phyloP scores from a whole-genome alignment of 1,284 basidiomycete species.

The Rhodotorula sp. region DNA sequence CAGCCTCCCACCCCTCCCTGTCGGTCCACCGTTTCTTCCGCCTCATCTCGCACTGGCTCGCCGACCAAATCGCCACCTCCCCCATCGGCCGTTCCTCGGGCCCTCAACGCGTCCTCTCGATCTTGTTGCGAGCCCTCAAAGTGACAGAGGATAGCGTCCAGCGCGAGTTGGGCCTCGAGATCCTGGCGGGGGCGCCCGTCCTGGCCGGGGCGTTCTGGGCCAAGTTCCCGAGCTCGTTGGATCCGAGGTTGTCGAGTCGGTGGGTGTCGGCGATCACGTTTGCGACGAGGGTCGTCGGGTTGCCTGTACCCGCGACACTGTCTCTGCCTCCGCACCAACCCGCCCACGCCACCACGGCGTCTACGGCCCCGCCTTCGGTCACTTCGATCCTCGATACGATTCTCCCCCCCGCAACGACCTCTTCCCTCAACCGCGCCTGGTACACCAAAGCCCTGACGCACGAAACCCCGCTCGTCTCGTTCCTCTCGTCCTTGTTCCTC shows the following conservation, averaged over 20 bases:
- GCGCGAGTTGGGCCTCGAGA: conserved; percentile 32
- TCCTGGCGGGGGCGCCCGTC: conserved; percentile 31
- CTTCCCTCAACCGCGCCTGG: conserved; percentile 31
- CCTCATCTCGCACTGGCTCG: conserved; percentile 33
- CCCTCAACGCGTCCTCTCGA: conserved; percentile 31
- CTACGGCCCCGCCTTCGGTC: conserved; percentile 50
- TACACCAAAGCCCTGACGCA: conserved; percentile 41
- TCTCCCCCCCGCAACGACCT: conserved; percentile 37
- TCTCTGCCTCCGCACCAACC: conserved; percentile 51
- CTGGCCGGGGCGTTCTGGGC: conserved; percentile 38
- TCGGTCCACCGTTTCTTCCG: conserved; percentile 35
- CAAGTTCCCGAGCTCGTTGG: conserved; percentile 36
- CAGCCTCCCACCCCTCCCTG: conserved; percentile 19
- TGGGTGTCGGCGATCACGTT: conserved; percentile 43
- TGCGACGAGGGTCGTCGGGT: conserved; percentile 35
- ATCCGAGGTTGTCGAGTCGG: conserved; percentile 36
- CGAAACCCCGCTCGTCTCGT: conserved; percentile 38
- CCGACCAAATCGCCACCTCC: conserved; percentile 37
- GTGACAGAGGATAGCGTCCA: conserved; percentile 37
- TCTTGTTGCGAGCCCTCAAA: conserved; percentile 29
- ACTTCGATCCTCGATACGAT: conserved; percentile 59
- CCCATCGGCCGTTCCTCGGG: conserved; percentile 23
- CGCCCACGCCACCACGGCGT: conserved; percentile 55
- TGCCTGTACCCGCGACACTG: conserved; percentile 48
- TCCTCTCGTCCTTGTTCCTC: conserved; percentile 39